A percentile compares a stretch with the other conserved stretches of the same genome.
Evolutionary conservation across 108 stramenopile species (phyloP).

Genomic region (Aureococcus anophagefferens): DNA sequence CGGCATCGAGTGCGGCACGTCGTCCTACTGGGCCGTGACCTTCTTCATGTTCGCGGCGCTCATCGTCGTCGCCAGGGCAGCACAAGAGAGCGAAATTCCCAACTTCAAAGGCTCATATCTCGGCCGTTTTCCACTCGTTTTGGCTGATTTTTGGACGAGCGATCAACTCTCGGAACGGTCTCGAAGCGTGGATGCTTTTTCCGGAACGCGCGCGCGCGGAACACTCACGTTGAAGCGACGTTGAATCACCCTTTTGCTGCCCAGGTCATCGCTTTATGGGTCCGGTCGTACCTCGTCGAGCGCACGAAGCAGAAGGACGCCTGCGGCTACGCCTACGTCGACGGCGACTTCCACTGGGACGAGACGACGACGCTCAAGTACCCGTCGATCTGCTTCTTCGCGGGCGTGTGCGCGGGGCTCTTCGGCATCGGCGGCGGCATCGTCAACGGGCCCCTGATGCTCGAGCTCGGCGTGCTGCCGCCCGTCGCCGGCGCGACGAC

Average conservation of each 20-base stretch:
- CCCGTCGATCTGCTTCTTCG: slow-evolving; percentile 72
- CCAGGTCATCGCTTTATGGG: slow-evolving; percentile 47
- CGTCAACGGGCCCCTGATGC: slow-evolving; percentile 88
- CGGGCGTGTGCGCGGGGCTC: slow-evolving; percentile 90
- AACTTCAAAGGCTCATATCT: no score
- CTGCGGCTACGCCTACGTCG: slow-evolving; percentile 64
- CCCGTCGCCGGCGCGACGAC: slow-evolving; percentile 70
- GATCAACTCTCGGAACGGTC: no score
- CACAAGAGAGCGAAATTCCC: no score
- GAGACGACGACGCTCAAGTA: slow-evolving; percentile 66
- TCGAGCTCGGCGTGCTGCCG: slow-evolving; percentile 85
- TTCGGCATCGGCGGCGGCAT: slow-evolving; percentile 88
- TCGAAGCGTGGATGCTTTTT: no score
- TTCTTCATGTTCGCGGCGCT: slow-evolving; percentile 63
- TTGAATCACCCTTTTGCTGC: no score
- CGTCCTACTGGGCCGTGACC: slow-evolving; percentile 74
- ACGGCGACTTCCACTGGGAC: slow-evolving; percentile 89
- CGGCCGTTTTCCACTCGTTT: no score
- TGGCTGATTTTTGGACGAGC: no score
- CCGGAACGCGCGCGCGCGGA: no score
- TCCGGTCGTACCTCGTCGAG: slow-evolving; percentile 63
- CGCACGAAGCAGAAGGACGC: slow-evolving; percentile 63
- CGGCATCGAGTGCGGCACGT: slow-evolving; percentile 80
- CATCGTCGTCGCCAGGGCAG: no score
- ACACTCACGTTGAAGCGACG: no score